Evolutionary conservation across 2,329 filamentous ascomycete genomes (phyloP).

Genomic region (Truncatella angustata): DNA sequence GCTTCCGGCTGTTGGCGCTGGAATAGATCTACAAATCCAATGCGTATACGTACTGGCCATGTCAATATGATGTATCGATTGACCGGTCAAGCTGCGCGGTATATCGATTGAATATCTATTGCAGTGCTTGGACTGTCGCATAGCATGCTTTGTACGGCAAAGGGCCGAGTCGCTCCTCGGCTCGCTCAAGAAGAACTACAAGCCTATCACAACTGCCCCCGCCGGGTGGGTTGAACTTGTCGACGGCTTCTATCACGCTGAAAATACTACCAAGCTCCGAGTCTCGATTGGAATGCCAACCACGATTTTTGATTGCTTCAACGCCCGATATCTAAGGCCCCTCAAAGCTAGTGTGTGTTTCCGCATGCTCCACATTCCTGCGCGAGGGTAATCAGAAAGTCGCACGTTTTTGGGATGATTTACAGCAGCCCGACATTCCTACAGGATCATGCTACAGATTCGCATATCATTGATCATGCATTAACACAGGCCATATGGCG

Average conservation of each 20-base stretch:
- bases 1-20: constrained; percentile 35
- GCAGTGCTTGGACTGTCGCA: background rate
- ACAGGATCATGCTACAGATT: too few relatives aligned
- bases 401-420: too few relatives aligned
- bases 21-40: constrained; percentile 30
- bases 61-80: background rate
- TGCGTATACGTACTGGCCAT: background rate
- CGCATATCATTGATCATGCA: too few relatives aligned
- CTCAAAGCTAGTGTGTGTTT: too few relatives aligned
- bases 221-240: background rate
- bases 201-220: background rate
- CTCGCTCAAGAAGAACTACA: background rate
- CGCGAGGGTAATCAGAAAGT: too few relatives aligned
- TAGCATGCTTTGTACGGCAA: background rate
- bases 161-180: background rate
- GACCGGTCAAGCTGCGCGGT: background rate
- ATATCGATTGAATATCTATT: background rate
- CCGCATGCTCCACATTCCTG: too few relatives aligned
- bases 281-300: background rate
- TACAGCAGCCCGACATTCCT: too few relatives aligned
- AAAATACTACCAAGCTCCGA: constrained; percentile 17
- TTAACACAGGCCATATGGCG: too few relatives aligned
- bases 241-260: background rate
- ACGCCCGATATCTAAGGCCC: too few relatives aligned
- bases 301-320: too few relatives aligned